Conservation (phyloP, 176 grass and related monocot species). For the Juncus inflexus region DNA sequence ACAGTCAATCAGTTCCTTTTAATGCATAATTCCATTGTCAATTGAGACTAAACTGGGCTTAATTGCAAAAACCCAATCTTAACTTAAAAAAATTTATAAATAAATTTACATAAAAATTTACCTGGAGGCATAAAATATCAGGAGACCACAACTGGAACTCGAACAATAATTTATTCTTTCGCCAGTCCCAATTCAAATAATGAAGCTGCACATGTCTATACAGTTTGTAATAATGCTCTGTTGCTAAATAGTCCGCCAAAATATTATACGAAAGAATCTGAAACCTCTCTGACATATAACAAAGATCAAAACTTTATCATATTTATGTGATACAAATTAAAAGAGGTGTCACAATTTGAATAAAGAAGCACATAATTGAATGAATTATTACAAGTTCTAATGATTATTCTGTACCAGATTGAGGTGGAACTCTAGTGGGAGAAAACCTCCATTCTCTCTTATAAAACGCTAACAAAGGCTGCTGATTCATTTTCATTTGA, state of each 20-base stretch:
- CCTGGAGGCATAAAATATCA: slow-evolving; percentile 93
- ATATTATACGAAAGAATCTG: slow-evolving; percentile 93
- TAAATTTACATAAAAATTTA: slow-evolving; percentile 27
- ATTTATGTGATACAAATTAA: slow-evolving; percentile 9
- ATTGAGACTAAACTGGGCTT: neutral
- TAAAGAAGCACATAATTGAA: neutral
- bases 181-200: slow-evolving; percentile 73
- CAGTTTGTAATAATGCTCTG: slow-evolving; percentile 56
- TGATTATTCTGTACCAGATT: slow-evolving; percentile 73
- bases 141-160: slow-evolving; percentile 76
- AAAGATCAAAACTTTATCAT: slow-evolving; percentile 28
- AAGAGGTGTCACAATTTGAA: neutral
- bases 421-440: slow-evolving; percentile 30
- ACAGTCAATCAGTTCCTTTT: slow-evolving; percentile 2
- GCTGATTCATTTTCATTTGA: neutral
- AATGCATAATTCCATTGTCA: neutral
- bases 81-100: neutral
- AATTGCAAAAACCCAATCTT: neutral
- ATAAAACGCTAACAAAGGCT: slow-evolving; percentile 39
- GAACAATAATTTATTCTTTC: slow-evolving; percentile 57
- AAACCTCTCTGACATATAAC: slow-evolving; percentile 61
- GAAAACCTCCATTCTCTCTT: slow-evolving; percentile 45
- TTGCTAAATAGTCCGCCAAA: slow-evolving; percentile 89
- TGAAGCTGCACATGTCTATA: slow-evolving; percentile 46
- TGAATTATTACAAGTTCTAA: no score